Evolutionary conservation across 805 yeast genomes (phyloP), one percentile per base, ranked within the genome.

Genomic region (Starmerella sirachaensis): DNA sequence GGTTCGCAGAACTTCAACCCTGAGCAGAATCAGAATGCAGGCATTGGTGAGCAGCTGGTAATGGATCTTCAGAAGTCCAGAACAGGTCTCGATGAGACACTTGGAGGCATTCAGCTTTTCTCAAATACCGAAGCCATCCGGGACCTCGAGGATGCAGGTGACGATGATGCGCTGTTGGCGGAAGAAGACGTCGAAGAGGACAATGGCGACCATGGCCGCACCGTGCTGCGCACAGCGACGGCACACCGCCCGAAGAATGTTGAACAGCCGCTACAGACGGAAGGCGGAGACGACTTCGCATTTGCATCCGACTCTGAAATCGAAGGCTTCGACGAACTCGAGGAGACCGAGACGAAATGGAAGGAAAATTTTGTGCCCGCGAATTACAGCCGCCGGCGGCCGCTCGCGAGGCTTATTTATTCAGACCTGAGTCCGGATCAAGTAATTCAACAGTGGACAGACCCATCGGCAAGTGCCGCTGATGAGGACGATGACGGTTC

Each of bases 41-140:
- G 94, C 18, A 71, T 81, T 47, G 96, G 96, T 44, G 95, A 86
- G 58, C 72, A 74, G 52, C 61, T 85, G 44, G 93, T 88, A 19
- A 81, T 93, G 5, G 74, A 74, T 40, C 65, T 91, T 47, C 96
- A 88, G 57, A 67, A 71, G 26, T 83, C 77, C 4, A 67, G 72
- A 26, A 69, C 69, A 33, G 63, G 79, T 16, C 61, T 79, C 48
- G 68, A 66, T 12, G 81, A 72, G 33, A 26, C 17, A 4, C 78
- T 76, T 25, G 75, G 79, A 3, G 94, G 88, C 17, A 63, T 82
- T 41, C 78, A 77, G 52, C 62, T 88, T 38, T 88, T 88, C 54
- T 70, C 82, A 37, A 68, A 68, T 33, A 68, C 82, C 16, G 65
- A 65, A 13, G 71, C 70, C 28, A 50, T 77, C 18, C 66, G 62